phyloP scores from a whole-genome alignment of 2,329 filamentous ascomycete species.

The Dissoconium aciculare region DNA sequence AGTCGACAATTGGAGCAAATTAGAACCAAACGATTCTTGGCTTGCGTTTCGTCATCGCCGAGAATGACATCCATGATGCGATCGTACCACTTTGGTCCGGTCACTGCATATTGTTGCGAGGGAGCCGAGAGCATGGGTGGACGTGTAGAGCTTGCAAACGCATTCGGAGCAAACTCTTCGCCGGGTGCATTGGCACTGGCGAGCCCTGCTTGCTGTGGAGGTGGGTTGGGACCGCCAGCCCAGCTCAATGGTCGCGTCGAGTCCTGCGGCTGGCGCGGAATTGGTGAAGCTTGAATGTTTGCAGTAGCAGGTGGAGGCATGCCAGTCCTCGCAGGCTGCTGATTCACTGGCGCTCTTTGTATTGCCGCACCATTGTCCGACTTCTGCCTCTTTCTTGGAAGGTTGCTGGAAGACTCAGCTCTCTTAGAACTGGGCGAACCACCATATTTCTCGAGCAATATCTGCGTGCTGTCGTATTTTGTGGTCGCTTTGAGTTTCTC shows the following conservation, averaged over 20 bases:
- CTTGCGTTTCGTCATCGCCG: slow-evolving; percentile 83
- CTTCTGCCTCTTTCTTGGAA: slow-evolving; percentile 18
- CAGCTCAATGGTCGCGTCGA: slow-evolving; percentile 2
- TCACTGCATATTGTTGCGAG: slow-evolving; percentile 15
- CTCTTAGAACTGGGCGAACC: slow-evolving; percentile 36
- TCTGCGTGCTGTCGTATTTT: slow-evolving; percentile 86
- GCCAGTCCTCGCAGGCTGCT: slow-evolving; percentile 40
- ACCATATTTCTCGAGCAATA: slow-evolving; percentile 89
- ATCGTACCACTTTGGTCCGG: slow-evolving; percentile 67
- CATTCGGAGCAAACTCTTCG: slow-evolving; percentile 63
- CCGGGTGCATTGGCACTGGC: slow-evolving; percentile 16
- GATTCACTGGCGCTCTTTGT: slow-evolving; percentile 12
- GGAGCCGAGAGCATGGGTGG: slow-evolving; percentile 4
- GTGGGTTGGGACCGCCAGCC: slow-evolving; percentile 3
- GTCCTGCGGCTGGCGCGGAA: slow-evolving; percentile 9
- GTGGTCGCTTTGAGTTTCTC: slow-evolving; percentile 89
- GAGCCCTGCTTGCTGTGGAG: slow-evolving; percentile 35
- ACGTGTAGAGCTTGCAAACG: slow-evolving; percentile 34
- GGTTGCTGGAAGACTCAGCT: slow-evolving; percentile 24
- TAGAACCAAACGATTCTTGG: slow-evolving; percentile 78
- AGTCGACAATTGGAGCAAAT: slow-evolving; percentile 71
- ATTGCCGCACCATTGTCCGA: slow-evolving; percentile 9
- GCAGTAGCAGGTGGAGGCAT: slow-evolving; percentile 48
- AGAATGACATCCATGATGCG: slow-evolving; percentile 80
- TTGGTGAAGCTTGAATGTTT: too few species aligned